Percentiles rank a stretch among this genome's conserved stretches.
Conservation (phyloP, 345 rosid species). For the Ceriops decandra region DNA sequence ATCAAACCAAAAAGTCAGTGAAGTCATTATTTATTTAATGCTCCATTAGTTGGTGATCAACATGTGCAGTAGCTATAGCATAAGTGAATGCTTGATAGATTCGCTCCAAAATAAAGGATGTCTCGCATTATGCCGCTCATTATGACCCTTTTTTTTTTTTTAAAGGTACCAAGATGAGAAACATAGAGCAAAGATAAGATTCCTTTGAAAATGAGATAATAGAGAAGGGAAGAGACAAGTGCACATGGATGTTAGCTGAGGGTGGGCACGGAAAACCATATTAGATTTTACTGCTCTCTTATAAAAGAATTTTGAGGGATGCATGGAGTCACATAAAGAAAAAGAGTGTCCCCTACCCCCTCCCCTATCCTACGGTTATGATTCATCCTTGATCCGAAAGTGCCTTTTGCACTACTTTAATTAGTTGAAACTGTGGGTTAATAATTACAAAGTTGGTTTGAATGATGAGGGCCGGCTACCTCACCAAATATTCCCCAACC, state of each 20-base stretch:
- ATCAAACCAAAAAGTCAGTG: too few relatives aligned
- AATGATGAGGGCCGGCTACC: conserved; percentile 18
- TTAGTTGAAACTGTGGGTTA: conserved; percentile 19
- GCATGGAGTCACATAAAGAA: conserved; percentile 4
- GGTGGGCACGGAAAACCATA: conserved; percentile 43
- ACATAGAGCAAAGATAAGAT: conserved; percentile 30
- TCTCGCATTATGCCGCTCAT: conserved; percentile 15
- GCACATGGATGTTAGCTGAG: conserved; percentile 35
- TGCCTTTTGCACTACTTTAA: conserved; percentile 17
- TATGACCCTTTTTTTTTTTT: background rate
- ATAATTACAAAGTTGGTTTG: conserved; percentile 22
- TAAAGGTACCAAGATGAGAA: background rate
- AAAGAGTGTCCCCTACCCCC: background rate
- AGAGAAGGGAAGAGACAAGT: conserved; percentile 19
- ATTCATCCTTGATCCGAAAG: conserved; percentile 19
- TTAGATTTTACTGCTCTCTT: conserved; percentile 4
- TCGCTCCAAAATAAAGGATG: conserved; percentile 35
- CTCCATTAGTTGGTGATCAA: too few relatives aligned
- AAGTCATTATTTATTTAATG: too few relatives aligned
- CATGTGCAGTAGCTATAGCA: background rate
- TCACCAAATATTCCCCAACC: conserved; percentile 10
- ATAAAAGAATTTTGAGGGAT: background rate
- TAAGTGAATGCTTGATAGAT: conserved; percentile 2
- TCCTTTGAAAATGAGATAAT: conserved; percentile 19
- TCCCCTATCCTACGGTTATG: background rate